These are phyloP conservation scores for Leccinum disarticulatum DNA, from an alignment of 768 basidiomycete species.

Conservation along the genomic window DNA sequence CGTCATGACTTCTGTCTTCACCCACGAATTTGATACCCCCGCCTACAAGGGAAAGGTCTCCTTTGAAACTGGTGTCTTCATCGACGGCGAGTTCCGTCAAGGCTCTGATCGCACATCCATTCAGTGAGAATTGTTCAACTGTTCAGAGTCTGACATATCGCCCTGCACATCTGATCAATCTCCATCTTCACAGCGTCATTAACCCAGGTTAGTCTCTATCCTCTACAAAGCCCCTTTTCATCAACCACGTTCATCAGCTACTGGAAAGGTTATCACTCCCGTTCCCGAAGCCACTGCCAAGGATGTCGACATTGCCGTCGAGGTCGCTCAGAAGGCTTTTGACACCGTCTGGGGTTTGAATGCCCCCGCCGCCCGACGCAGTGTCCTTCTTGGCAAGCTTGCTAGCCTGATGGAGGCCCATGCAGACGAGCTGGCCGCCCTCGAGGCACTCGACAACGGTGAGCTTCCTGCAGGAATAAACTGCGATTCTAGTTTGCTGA, in stretches of 20 bases:
- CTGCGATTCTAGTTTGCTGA: not conserved
- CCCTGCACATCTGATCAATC: not conserved
- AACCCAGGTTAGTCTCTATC: constrained; percentile 38
- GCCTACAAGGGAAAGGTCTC: constrained; percentile 57
- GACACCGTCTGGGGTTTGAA: constrained; percentile 72
- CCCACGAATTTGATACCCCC: constrained; percentile 51
- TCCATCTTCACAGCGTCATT: not conserved
- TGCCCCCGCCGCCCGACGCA: constrained; percentile 49
- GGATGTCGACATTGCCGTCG: constrained; percentile 79
- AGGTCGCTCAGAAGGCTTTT: constrained; percentile 58
- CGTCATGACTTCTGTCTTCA: constrained; percentile 44
- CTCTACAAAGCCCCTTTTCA: not conserved
- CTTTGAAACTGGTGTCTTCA: constrained; percentile 68
- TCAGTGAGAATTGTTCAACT: constrained; percentile 49
- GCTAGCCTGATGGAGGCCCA: constrained; percentile 63
- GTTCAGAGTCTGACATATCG: not conserved
- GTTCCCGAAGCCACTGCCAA: constrained; percentile 57
- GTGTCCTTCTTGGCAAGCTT: constrained; percentile 59
- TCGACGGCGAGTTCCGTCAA: constrained; percentile 65
- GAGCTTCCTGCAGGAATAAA: not conserved
- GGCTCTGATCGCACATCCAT: constrained; percentile 59
- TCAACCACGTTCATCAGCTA: constrained; percentile 41
- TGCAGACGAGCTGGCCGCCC: constrained; percentile 62
- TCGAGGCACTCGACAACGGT: constrained; percentile 75
- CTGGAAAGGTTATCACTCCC: constrained; percentile 57